These are phyloP conservation scores for Inosperma sp. DNA, from an alignment of 768 basidiomycete genomes.

Conservation along the genomic window DNA sequence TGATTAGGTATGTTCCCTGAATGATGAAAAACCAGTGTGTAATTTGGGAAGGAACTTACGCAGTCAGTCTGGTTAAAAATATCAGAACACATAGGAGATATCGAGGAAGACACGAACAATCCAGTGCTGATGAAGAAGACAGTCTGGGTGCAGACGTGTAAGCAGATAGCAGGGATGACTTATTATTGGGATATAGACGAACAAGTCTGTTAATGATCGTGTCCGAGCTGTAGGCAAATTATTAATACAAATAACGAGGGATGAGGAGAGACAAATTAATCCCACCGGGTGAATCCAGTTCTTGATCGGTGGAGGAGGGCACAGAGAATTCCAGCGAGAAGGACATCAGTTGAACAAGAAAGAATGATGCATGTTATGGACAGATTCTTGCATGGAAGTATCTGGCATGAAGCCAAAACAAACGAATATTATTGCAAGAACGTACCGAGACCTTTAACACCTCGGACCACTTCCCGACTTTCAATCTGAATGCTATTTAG, in stretches of 20 bases:
- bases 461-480: neutral
- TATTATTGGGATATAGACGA: neutral
- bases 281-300: constrained; percentile 12
- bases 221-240: constrained; percentile 18
- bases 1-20: neutral
- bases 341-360: constrained; percentile 12
- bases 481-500: constrained; percentile 1
- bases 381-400: constrained; percentile 4
- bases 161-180: neutral
- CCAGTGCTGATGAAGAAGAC: constrained; percentile 22
- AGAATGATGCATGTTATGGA: constrained; percentile 13
- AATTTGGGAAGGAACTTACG: neutral
- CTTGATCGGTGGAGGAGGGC: constrained; percentile 9
- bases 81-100: neutral
- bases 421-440: neutral
- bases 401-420: neutral
- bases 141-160: constrained; percentile 10
- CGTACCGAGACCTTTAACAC: neutral
- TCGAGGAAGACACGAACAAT: constrained; percentile 2
- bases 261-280: neutral
- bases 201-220: constrained; percentile 21
- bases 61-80: constrained; percentile 1
- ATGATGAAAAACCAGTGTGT: neutral
- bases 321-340: constrained; percentile 16
- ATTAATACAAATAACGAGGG: too few species aligned